phyloP scores from a whole-genome alignment of 345 rosid species.

The Linum tenue region DNA sequence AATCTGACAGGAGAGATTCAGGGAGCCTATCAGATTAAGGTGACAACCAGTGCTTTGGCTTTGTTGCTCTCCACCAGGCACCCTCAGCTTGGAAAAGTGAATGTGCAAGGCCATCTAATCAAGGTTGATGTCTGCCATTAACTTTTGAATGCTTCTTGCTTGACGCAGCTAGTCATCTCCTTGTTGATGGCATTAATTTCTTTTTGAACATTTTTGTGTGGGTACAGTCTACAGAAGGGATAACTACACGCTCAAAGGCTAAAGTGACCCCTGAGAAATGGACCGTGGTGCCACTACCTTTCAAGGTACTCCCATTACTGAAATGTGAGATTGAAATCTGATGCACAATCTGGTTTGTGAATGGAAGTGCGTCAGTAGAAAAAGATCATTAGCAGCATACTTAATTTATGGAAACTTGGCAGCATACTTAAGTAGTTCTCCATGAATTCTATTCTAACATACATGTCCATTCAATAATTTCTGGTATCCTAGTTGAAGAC shows the following conservation, averaged over 20 bases:
- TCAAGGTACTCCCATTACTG: constrained; percentile 42
- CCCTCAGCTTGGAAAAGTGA: constrained; percentile 53
- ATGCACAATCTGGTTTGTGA: neutral
- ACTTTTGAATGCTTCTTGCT: constrained; percentile 6
- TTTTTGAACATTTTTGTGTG: neutral
- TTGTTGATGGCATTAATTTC: constrained; percentile 1
- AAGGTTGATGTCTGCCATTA: constrained; percentile 38
- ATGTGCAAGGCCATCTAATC: constrained; percentile 63
- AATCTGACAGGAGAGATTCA: constrained; percentile 63
- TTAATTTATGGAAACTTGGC: too few species aligned
- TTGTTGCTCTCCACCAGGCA: constrained; percentile 66
- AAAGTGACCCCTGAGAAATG: constrained; percentile 80
- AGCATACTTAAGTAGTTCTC: too few species aligned
- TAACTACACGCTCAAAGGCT: constrained; percentile 87
- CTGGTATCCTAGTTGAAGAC: neutral
- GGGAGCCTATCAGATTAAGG: constrained; percentile 80
- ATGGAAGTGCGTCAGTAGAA: too few species aligned
- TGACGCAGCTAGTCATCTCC: neutral
- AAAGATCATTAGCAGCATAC: too few species aligned
- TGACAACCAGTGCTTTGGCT: constrained; percentile 76
- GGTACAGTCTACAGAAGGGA: constrained; percentile 53
- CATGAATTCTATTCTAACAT: too few species aligned
- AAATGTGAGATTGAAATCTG: constrained; percentile 1
- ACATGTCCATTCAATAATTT: too few species aligned
- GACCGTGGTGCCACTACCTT: constrained; percentile 67